Percentiles rank a stretch among this genome's conserved stretches.
phyloP scores from a whole-genome alignment of 176 grass and related monocot species.

The Stipa capillata region DNA sequence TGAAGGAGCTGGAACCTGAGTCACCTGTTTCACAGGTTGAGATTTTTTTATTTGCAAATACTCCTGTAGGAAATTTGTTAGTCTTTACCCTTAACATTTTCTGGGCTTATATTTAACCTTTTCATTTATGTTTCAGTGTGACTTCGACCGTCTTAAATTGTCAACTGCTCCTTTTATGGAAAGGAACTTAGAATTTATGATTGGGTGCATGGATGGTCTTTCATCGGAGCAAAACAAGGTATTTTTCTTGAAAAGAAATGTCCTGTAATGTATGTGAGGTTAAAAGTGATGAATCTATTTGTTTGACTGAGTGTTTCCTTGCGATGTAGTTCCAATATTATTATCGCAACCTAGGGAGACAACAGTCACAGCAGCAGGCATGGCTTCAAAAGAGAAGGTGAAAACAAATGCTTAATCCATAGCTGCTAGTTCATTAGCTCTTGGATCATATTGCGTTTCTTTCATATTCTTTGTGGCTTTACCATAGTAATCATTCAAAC shows the following conservation, averaged over 20 bases:
- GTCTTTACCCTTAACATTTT: background rate
- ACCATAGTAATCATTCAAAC: too few relatives aligned
- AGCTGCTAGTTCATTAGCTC: background rate
- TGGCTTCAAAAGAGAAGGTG: slow-evolving; percentile 99
- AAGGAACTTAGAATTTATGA: slow-evolving; percentile 96
- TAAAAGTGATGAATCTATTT: background rate
- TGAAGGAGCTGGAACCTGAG: slow-evolving; percentile 91
- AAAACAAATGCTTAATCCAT: background rate
- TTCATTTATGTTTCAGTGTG: slow-evolving; percentile 50
- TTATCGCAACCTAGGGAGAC: slow-evolving; percentile 80
- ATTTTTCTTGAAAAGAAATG: background rate
- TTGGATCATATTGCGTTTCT: too few relatives aligned
- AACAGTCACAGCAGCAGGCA: slow-evolving; percentile 88
- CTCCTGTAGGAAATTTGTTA: background rate
- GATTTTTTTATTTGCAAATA: slow-evolving; percentile 1
- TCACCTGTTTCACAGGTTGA: slow-evolving; percentile 77
- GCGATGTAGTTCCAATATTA: slow-evolving; percentile 95
- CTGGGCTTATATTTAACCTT: background rate
- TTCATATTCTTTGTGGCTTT: too few relatives aligned
- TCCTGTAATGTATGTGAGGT: too few relatives aligned
- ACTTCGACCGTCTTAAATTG: slow-evolving; percentile 87
- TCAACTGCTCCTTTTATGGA: slow-evolving; percentile 97
- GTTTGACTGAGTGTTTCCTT: slow-evolving; percentile 1
- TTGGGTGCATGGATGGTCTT: slow-evolving; percentile 99
- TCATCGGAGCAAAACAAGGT: slow-evolving; percentile 95